Conservation (phyloP, 2,329 filamentous ascomycete genomes). For the Penicillium sp. region DNA sequence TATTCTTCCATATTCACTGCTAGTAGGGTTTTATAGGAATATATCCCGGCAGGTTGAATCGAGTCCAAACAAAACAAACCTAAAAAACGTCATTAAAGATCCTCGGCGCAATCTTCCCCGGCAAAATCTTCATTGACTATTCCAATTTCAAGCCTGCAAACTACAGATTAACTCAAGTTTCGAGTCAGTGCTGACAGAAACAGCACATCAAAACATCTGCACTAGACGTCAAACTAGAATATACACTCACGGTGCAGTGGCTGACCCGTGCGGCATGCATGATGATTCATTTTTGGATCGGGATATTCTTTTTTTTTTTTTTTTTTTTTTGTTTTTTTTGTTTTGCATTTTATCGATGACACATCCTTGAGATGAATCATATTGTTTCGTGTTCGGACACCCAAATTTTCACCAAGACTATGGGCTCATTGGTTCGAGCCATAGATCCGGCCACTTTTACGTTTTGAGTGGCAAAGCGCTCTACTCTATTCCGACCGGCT, state of each 20-base stretch:
- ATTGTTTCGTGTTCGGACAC: slow-evolving; percentile 13
- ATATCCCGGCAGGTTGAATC: background rate
- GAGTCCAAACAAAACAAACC: background rate
- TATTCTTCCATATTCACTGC: background rate
- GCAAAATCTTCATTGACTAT: background rate
- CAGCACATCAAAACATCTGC: background rate
- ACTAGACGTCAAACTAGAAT: background rate
- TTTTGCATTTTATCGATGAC: slow-evolving; percentile 6
- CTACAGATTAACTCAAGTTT: background rate
- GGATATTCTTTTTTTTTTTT: background rate
- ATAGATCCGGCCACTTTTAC: slow-evolving; percentile 10
- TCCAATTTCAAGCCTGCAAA: background rate
- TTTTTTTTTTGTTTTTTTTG: no score
- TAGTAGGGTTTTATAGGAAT: background rate
- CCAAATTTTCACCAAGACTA: background rate
- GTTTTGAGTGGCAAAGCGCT: slow-evolving; percentile 22
- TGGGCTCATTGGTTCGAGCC: slow-evolving; percentile 13
- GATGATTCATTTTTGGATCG: slow-evolving; percentile 22
- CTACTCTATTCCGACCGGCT: slow-evolving; percentile 16
- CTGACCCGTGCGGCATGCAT: slow-evolving; percentile 18
- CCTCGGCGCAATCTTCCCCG: background rate
- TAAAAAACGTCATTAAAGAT: slow-evolving; percentile 1
- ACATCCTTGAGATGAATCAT: slow-evolving; percentile 24
- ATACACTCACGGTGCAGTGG: slow-evolving; percentile 5
- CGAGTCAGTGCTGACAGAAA: background rate